Percentiles rank a stretch among this genome's conserved stretches.
phyloP scores from a whole-genome alignment of 164 flowering plant genomes.

The Sedum album region DNA sequence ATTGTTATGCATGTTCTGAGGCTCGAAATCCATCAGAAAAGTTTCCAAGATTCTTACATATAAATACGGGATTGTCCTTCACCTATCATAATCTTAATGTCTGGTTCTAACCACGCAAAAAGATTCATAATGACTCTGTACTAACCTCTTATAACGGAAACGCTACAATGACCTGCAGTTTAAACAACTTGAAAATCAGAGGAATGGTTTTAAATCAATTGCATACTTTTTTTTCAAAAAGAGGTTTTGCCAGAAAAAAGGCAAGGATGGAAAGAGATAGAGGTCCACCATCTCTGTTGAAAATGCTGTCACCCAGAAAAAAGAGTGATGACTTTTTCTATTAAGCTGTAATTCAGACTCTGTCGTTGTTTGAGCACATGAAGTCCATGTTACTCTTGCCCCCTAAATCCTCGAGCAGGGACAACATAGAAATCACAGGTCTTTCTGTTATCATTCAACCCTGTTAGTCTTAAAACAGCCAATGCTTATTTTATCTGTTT shows the following conservation, averaged over 20 bases:
- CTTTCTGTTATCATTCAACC: conserved; percentile 25
- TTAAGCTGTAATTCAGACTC: conserved; percentile 25
- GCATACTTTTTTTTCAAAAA: conserved; percentile 27
- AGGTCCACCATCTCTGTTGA: conserved; percentile 24
- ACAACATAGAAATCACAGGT: conserved; percentile 17
- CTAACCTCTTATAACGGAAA: not conserved
- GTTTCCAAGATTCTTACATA: conserved; percentile 13
- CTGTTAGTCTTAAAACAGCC: conserved; percentile 14
- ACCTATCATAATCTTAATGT: conserved; percentile 19
- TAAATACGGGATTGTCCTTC: conserved; percentile 17
- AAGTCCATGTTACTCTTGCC: conserved; percentile 60
- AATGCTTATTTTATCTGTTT: not conserved
- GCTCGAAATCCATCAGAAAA: conserved; percentile 20
- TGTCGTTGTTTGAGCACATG: conserved; percentile 35
- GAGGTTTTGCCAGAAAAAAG: conserved; percentile 15
- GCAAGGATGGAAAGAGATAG: conserved; percentile 11
- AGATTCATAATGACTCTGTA: not conserved
- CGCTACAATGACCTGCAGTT: conserved; percentile 4
- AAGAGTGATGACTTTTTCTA: conserved; percentile 9
- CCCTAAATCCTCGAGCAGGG: conserved; percentile 16
- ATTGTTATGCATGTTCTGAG: conserved; percentile 26
- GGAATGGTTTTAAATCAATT: conserved; percentile 36
- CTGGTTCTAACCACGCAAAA: conserved; percentile 8
- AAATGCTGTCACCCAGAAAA: conserved; percentile 19
- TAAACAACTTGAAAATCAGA: conserved; percentile 5